Base-by-base conservation (phyloP, 495 filamentous ascomycete genomes). In the Aspergillus ostianus region DNA sequence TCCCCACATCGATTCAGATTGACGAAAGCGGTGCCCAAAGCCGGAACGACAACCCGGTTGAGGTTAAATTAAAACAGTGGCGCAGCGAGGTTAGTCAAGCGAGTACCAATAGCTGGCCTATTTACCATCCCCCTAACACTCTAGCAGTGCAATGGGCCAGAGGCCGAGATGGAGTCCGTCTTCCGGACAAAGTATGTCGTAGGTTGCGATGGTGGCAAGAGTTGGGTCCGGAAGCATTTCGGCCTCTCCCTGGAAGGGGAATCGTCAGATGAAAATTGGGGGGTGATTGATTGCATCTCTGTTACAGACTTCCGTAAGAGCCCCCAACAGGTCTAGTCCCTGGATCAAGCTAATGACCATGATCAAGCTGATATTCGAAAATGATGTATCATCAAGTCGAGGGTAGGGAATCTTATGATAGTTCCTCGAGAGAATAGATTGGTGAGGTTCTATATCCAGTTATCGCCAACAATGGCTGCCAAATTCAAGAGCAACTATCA, bases 371-470 rank as follows among this genome's bases (percentile, higher is more conserved):
- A 88, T 61, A 82, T 89, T 53, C 76, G 86, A 32, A 82, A 77
- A 68, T 71, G 80, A 55, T 86, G 85, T 64, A 80, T 81, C 23
- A 81, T 87, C 46, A 83, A 86, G 59, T 81, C 80, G 27, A 69
- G 70, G 3, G 75, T 73, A 6, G 87, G 86, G 4, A 82, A 76
- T 36, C 65, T 89, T 26, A 83, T 89, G 77, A 67, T 86, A 10
- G 83, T 90, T 21, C 87, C 86, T 0, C 77, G 87, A 48, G 85
- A 87, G 55, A 79, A 80, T 58, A 81, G 78, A 64, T 71, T 86
- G n/a, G 82, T 85, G 17, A 79, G 85, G 21, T 63, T 88, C 3
- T 90, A 88, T 64, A 82, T 87, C 51, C 84, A 87, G 62, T 73
- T 89, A 36, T 45, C 56, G 3, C n/a, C 46, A 19, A 51, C 29